Evolutionary conservation across 805 yeast genomes (phyloP), one percentile per base, ranked within the genome.

Genomic region (Brettanomyces bruxellensis): DNA sequence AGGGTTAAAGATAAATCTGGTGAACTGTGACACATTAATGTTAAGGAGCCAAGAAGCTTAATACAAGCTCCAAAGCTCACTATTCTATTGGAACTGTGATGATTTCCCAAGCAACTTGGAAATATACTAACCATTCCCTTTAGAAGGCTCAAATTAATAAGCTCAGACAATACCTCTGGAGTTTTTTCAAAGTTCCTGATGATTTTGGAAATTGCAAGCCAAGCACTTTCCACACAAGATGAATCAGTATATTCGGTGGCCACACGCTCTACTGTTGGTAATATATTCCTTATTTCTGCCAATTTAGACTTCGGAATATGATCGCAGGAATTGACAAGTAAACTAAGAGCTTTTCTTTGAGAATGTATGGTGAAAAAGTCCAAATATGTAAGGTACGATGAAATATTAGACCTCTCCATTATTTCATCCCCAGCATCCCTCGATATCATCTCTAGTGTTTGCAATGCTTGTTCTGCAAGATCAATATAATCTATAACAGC

Each of bases 301-400:
- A 79, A 74, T 51, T 76, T 74, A 1, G 66, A 56, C 2, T 52
- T 47, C 8, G 70, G 67, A 3, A 83, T 68, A 38, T 67, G 66
- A 8, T 72, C 67, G 51, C 87, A 79, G 3, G 90, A 70, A 55
- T 83, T 82, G 3, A 93, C 83, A 14, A 84, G 83, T 35, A 86
- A 83, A 1, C 71, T 66, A 34, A 89, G 65, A 13, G 95, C 87
- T 51, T 88, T 84, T 46, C 95, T 69, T 62, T 91, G 98, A 1
- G 95, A 86, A 65, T 87, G 95, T 22, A 81, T 73, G 1, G 96
- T 86, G 61, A 91, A 84, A 58, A 91, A 91, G 60, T 93, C 98
- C 49, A 90, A 69, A 56, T 79, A 86, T 55, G 76, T 78, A 40
- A 93, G 62, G 50, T 86, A 81, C 0, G 86, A 77, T 5, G 70